Evolutionary conservation across 331 rosid genomes (phyloP), one percentile per base, ranked within the genome.

Genomic region (Saraca asoca): DNA sequence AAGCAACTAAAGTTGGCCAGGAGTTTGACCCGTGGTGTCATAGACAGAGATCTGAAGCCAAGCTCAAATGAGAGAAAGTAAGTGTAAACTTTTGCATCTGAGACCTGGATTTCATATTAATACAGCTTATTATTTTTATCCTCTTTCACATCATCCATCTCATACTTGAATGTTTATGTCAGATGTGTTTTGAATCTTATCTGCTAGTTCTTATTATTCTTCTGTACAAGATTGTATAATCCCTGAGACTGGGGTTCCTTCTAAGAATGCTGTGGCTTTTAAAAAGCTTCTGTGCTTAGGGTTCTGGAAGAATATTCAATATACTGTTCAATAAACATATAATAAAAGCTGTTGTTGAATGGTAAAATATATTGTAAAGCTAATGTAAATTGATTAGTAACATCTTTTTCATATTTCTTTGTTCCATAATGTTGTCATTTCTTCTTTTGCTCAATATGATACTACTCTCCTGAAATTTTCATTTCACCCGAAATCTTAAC

Each of bases 41-140:
- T 94, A 77, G 99, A 94, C 79, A 83, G 90, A 82, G 97, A 94
- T 83, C 91, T 94, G 58, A 94, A 88, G 76, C 97, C 99, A 52
- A 94, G 99, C 90, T 45, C 73, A 12, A 90, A 86, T 45, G 96
- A 94, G 77, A 90, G 97, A 76, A 94, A 94, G 99, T 94, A 88
- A 78, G 97, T 65, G 64, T 45, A 45, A 71, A 81, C 63, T 75
- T 60, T 19, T 76, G 33, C 19, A 17, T 79, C 14, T 64, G 58
- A 53, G 64, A 45, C 58, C 39, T 35, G 45, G 42, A 31, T 52
- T 50, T 42, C 51, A 33, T 70, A 61, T 71, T 58, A 58, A 64
- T 12, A 31, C 42, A 39, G 43, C 11, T 37, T 5, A 58, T 18
- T 63, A 29, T 44, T 24, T 7, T n/a, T n/a, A 5, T 12, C 49